phyloP scores from a whole-genome alignment of 2,329 filamentous ascomycete species.

The Cryphonectria nitschkei region DNA sequence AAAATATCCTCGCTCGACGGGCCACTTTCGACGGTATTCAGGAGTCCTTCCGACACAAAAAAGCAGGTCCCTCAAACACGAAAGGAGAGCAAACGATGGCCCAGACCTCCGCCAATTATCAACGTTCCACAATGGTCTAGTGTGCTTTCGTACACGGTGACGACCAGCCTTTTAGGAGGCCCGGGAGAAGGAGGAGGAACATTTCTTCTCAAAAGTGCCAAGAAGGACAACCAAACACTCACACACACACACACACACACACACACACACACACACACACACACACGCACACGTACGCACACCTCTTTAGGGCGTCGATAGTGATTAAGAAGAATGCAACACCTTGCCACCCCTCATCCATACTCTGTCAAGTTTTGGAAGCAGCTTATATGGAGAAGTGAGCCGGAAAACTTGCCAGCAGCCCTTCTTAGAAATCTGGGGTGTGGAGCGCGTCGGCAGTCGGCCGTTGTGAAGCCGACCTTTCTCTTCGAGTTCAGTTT shows the following conservation, averaged over 20 bases:
- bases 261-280: neutral
- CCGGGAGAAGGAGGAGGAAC: neutral
- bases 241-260: neutral
- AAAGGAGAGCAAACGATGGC: neutral
- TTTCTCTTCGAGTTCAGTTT: constrained; percentile 4
- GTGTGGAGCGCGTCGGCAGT: neutral
- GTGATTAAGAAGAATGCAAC: neutral
- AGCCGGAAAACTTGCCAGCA: neutral
- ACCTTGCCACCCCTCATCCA: neutral
- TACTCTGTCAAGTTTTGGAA: no score
- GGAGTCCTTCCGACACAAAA: neutral
- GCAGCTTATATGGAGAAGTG: neutral
- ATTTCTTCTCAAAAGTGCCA: neutral
- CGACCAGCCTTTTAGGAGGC: neutral
- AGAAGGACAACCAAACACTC: neutral
- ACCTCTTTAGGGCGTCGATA: neutral
- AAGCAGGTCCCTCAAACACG: neutral
- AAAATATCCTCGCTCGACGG: neutral
- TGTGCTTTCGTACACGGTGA: neutral
- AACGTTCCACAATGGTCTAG: neutral
- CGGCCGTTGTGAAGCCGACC: constrained; percentile 8
- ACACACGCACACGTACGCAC: neutral
- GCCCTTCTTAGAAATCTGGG: neutral
- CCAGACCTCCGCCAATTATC: neutral
- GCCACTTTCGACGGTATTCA: neutral